Evolutionary conservation across 768 basidiomycete species (phyloP).

Genomic region (Pisolithus marmoratus): DNA sequence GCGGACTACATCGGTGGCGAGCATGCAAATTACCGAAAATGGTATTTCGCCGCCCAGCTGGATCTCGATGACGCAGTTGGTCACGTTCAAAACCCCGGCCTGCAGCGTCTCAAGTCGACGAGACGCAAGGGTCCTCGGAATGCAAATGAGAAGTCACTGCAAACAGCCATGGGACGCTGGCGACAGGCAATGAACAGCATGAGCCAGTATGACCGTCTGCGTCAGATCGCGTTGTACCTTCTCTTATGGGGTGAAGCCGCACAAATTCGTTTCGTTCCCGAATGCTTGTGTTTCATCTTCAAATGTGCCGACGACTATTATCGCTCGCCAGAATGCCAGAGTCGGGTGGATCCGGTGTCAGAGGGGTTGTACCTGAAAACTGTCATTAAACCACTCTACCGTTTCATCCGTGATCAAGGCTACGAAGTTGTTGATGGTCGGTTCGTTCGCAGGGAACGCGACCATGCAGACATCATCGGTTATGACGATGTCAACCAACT

Average conservation of each 20-base stretch:
- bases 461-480: slow-evolving; percentile 92
- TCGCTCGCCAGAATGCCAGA: slow-evolving; percentile 97
- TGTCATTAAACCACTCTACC: slow-evolving; percentile 90
- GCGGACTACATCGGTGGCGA: slow-evolving; percentile 99
- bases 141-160: slow-evolving; percentile 57
- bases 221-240: slow-evolving; percentile 93
- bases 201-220: slow-evolving; percentile 95
- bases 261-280: slow-evolving; percentile 93
- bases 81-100: slow-evolving; percentile 84
- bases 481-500: slow-evolving; percentile 99
- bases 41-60: slow-evolving; percentile 99
- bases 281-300: slow-evolving; percentile 99
- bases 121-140: slow-evolving; percentile 54
- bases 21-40: slow-evolving; percentile 98
- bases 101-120: slow-evolving; percentile 76
- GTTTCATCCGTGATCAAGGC: slow-evolving; percentile 95
- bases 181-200: slow-evolving; percentile 97
- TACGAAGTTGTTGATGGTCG: slow-evolving; percentile 95
- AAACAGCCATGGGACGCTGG: slow-evolving; percentile 88
- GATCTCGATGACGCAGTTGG: slow-evolving; percentile 98
- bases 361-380: slow-evolving; percentile 92
- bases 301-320: slow-evolving; percentile 99
- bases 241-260: slow-evolving; percentile 99
- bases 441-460: slow-evolving; percentile 88
- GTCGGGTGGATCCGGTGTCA: slow-evolving; percentile 82